Conservation (phyloP, 2,329 filamentous ascomycete species). For the Aureobasidium zeae region DNA sequence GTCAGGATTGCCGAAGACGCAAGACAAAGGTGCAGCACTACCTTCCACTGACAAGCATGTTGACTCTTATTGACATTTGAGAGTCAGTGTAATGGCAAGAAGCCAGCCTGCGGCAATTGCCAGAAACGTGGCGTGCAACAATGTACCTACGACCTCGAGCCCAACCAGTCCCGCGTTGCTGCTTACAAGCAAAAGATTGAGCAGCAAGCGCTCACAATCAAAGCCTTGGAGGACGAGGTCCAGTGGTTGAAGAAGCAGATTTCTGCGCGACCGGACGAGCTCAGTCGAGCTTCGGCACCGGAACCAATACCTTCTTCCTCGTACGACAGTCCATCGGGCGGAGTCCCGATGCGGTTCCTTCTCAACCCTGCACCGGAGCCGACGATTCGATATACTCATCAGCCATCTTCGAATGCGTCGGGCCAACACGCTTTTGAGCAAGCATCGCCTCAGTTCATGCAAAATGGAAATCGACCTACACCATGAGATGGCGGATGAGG, state of each 20-base stretch:
- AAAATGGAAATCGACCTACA: too few relatives aligned
- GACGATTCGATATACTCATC: too few relatives aligned
- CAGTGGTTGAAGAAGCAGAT: background rate
- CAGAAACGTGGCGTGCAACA: background rate
- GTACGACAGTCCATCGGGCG: background rate
- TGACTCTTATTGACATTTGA: background rate
- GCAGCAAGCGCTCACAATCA: constrained; percentile 3
- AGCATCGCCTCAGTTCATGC: background rate
- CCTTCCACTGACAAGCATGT: too few relatives aligned
- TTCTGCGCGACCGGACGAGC: background rate
- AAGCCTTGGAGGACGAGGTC: constrained; percentile 1
- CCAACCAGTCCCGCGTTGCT: constrained; percentile 8
- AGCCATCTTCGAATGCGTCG: too few relatives aligned
- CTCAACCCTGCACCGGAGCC: constrained; percentile 1
- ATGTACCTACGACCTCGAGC: constrained; percentile 11
- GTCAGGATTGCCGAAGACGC: constrained; percentile 11
- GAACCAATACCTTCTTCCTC: background rate
- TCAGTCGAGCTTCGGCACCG: background rate
- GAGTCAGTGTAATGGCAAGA: constrained; percentile 11
- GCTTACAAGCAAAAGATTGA: constrained; percentile 14
- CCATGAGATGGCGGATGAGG: too few relatives aligned
- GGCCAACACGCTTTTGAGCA: too few relatives aligned
- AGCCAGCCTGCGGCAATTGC: constrained; percentile 10
- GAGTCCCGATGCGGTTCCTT: constrained; percentile 4
- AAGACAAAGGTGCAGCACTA: constrained; percentile 17